Base-by-base conservation (phyloP, 108 stramenopile species). In the Nitzschia sp. region DNA sequence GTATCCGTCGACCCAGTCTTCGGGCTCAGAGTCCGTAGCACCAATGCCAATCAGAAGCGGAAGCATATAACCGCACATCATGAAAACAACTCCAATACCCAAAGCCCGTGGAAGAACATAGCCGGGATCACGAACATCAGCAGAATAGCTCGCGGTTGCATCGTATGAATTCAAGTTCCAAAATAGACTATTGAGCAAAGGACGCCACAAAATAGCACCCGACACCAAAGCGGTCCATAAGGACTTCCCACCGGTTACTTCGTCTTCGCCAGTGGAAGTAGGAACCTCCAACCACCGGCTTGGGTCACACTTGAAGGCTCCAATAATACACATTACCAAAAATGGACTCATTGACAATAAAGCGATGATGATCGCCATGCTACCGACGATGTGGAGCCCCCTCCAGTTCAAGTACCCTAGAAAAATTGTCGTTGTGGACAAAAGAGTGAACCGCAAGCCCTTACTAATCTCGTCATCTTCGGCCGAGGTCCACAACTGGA, bases 121-220 rank as follows among this genome's bases (percentile, higher is more conserved):
- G 17, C 71, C 91, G 0, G 92, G 91, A 64, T 93, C 78, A 23
- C 89, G 57, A 6, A 94, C 93, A 30, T 96, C 94, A 0, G 82
- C 92, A 2, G 95, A 84, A 66, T 95, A 97, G 26, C 79, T 79
- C 1, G 84, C 90, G 8, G 87, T 95, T 9, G 53, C 42, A 60
- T 97, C 97, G 64, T 92, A 97, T 56, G 83, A 84, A 63, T 95
- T 97, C 31, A 94, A 65, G 54, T 97, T 94, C 97, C 97, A 97
- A 62, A 94, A 97, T 48, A 97, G 61, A 63, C 93, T 93, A 71
- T 97, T 97, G 54, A 97, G 67, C 30, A 84, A 89, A 2, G 91
- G 85, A 29, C 93, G 68, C 95, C 95, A 96, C 1, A 88, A 24
- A 64, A 97, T 80, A 23, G 87, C 91, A n/a, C 74, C 88, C 17